Conservation (phyloP, 2,329 filamentous ascomycete species). For the Beauveria pseudobassiana region DNA sequence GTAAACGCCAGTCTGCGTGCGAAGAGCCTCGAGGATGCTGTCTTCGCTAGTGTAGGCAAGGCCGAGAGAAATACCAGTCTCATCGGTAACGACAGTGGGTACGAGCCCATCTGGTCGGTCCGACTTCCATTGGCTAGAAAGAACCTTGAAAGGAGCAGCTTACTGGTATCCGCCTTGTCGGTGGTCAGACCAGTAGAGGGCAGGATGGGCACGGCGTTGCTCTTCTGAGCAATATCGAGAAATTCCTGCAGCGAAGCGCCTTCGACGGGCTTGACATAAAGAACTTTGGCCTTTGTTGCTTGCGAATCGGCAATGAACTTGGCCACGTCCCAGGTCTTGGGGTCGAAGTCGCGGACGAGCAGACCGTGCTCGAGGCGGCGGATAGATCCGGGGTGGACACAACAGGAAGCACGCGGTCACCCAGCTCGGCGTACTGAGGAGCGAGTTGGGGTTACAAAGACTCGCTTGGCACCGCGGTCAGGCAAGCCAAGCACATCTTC, state of each 20-base stretch:
- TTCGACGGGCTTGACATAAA: slow-evolving; percentile 45
- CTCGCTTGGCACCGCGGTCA: slow-evolving; percentile 75
- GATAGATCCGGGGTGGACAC: slow-evolving; percentile 40
- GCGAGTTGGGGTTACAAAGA: slow-evolving; percentile 70
- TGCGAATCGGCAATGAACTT: slow-evolving; percentile 39
- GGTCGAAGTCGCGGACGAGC: slow-evolving; percentile 46
- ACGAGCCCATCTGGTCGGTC: slow-evolving; percentile 80
- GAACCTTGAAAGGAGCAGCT: slow-evolving; percentile 54
- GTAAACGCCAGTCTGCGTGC: slow-evolving; percentile 76
- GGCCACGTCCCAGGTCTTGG: slow-evolving; percentile 30
- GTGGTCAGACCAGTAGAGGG: slow-evolving; percentile 64
- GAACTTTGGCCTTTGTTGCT: slow-evolving; percentile 36
- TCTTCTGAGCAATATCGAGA: slow-evolving; percentile 40
- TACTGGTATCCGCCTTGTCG: slow-evolving; percentile 51
- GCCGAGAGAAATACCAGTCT: slow-evolving; percentile 75
- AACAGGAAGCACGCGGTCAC: slow-evolving; percentile 47
- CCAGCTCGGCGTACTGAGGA: slow-evolving; percentile 51
- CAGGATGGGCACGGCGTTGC: slow-evolving; percentile 63
- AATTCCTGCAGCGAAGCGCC: slow-evolving; percentile 38
- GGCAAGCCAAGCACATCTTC: slow-evolving; percentile 75
- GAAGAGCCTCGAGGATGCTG: slow-evolving; percentile 79
- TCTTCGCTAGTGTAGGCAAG: slow-evolving; percentile 92
- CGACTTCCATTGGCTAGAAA: slow-evolving; percentile 68
- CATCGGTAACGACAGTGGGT: slow-evolving; percentile 85
- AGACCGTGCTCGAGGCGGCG: slow-evolving; percentile 41